Evolutionary conservation across 345 rosid genomes (phyloP), one percentile per base, ranked within the genome.

Genomic region (Lepidium didymum): DNA sequence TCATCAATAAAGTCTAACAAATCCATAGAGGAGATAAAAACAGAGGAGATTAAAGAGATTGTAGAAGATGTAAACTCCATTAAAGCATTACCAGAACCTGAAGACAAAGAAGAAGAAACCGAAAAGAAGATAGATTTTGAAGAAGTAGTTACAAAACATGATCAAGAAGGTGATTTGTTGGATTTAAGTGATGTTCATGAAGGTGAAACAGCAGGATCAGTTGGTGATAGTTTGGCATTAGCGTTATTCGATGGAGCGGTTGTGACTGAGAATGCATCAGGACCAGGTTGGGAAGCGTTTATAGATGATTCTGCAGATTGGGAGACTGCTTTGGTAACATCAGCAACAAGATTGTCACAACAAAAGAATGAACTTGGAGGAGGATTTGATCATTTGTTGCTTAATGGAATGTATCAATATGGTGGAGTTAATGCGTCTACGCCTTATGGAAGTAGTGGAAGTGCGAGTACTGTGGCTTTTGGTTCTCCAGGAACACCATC

Each of bases 311-410:
- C 81, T 1, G 72, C 69, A 2, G 88, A 87, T 61, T 90, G 96
- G 96, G 97, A 90, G 68, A 81, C 84, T 1, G 78, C 83, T 4
- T 64, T 90, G 58, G 88, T 90, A 66, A 86, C 82, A 42, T 81
- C 97, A 0, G 83, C 82, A 0, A 81, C 91, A 31, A 73, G 67
- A 41, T 55, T 91, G 56, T 75, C 81, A 0, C 57, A 25, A 49
- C 84, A 82, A 15, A 62, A 52, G 64, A 47, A 7, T 38, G 66
- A 68, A 47, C 75, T 78, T 19, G 71, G 78, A 38, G 78, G 81
- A 41, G 81, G 81, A 3, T 78, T 78, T 66, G 81, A 73, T 38
- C 35, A 4, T 29, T 74, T 73, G 46, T 35, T 73, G 65, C 81
- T 78, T 40, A 68, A 78, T 42, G 78, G 78, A 62, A 73, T 78